These are phyloP conservation scores for Coprinopsis marcescibilis DNA, from an alignment of 768 basidiomycete genomes.

Conservation along the genomic window DNA sequence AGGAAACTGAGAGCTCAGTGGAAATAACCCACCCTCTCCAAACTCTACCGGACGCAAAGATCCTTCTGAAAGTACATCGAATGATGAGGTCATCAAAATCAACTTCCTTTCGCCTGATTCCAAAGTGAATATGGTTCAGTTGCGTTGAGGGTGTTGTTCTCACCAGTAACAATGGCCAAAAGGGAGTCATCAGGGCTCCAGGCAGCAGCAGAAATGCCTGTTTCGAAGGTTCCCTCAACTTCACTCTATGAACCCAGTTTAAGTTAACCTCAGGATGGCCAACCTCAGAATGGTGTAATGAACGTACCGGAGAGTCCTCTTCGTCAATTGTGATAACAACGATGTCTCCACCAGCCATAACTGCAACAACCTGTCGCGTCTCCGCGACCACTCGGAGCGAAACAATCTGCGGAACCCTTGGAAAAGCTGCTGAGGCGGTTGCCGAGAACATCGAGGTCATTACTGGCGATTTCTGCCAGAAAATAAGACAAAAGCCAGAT, in stretches of 20 bases:
- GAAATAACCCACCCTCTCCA: constrained; percentile 61
- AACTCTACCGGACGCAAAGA: constrained; percentile 70
- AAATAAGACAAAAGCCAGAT: background rate
- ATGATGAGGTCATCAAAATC: constrained; percentile 81
- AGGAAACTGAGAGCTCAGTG: background rate
- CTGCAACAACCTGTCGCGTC: constrained; percentile 53
- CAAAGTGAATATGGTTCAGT: background rate
- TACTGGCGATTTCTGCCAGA: constrained; percentile 19
- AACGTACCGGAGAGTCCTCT: constrained; percentile 37
- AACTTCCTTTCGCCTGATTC: constrained; percentile 65
- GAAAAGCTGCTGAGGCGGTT: constrained; percentile 21
- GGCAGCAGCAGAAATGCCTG: constrained; percentile 72
- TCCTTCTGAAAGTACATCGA: constrained; percentile 82
- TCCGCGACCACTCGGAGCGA: constrained; percentile 71
- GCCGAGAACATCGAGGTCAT: constrained; percentile 33
- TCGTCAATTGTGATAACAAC: constrained; percentile 56
- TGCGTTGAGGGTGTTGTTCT: constrained; percentile 10
- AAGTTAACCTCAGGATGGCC: constrained; percentile 17
- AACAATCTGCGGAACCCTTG: constrained; percentile 40
- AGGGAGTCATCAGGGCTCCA: constrained; percentile 94
- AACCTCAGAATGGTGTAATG: background rate
- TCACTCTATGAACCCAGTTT: constrained; percentile 46
- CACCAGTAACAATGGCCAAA: constrained; percentile 79
- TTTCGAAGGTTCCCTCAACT: constrained; percentile 82
- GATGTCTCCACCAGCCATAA: constrained; percentile 81